Conservation (phyloP, 2,329 filamentous ascomycete species). For the Coniosporium tulheliwenetii region DNA sequence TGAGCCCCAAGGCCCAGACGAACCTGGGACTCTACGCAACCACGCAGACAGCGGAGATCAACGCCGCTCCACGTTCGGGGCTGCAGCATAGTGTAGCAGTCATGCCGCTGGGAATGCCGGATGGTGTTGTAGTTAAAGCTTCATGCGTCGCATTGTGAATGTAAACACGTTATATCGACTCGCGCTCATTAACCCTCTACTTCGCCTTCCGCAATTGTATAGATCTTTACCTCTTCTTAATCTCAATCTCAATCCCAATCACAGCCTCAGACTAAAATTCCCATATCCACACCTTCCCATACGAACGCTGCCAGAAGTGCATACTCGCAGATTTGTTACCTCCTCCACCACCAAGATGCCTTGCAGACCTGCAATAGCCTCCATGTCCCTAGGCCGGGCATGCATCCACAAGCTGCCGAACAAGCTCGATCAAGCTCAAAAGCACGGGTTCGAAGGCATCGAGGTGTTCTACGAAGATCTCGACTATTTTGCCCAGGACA, state of each 20-base stretch:
- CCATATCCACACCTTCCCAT: background rate
- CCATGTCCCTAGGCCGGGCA: conserved; percentile 61
- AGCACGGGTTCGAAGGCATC: conserved; percentile 51
- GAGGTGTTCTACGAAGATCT: conserved; percentile 72
- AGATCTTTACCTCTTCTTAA: background rate
- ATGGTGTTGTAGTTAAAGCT: too few relatives aligned
- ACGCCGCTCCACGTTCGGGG: too few relatives aligned
- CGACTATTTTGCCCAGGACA: conserved; percentile 35
- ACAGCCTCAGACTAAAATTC: background rate
- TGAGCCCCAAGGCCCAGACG: too few relatives aligned
- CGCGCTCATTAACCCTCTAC: too few relatives aligned
- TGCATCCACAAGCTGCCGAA: conserved; percentile 51
- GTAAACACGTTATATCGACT: too few relatives aligned
- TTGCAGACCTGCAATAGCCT: conserved; percentile 52
- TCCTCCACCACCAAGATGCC: conserved; percentile 19
- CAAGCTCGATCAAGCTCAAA: conserved; percentile 53
- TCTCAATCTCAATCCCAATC: background rate
- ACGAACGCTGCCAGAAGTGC: background rate
- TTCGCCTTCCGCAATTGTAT: too few relatives aligned
- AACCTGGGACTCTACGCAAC: too few relatives aligned
- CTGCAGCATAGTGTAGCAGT: too few relatives aligned
- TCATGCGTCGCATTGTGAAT: too few relatives aligned
- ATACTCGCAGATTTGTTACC: background rate
- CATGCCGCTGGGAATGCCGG: too few relatives aligned
- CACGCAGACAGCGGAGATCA: too few relatives aligned